phyloP scores from a whole-genome alignment of 306 rosid genomes.

The Fagus sylvatica region DNA sequence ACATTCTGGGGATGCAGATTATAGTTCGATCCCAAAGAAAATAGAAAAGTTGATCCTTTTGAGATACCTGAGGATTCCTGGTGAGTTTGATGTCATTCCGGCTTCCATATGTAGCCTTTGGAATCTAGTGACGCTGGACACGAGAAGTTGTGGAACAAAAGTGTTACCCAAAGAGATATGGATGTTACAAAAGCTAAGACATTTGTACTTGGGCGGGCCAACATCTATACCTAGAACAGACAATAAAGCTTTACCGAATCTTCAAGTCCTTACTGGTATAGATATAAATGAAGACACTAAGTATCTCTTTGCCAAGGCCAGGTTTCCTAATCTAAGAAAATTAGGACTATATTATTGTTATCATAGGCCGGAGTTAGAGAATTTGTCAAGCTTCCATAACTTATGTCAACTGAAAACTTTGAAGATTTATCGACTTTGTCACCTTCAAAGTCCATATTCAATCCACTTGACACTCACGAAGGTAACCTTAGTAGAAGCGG shows the following conservation, averaged over 20 bases:
- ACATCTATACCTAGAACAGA: too few species aligned
- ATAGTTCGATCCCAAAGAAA: background rate
- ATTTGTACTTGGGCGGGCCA: background rate
- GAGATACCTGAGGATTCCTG: background rate
- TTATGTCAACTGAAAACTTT: background rate
- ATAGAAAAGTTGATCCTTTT: background rate
- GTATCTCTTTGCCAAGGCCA: background rate
- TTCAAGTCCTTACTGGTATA: slow-evolving; percentile 14
- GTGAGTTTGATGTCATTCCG: too few species aligned
- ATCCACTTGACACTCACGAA: slow-evolving; percentile 2
- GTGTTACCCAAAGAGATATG: background rate
- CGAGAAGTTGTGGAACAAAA: background rate
- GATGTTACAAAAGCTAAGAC: background rate
- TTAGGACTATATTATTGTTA: background rate
- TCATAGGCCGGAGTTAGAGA: background rate
- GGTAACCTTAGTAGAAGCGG: background rate
- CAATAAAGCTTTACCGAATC: background rate
- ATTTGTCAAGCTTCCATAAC: background rate
- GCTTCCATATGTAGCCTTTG: background rate
- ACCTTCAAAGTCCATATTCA: background rate
- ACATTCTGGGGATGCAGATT: background rate
- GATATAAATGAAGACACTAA: background rate
- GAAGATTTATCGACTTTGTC: fast-evolving
- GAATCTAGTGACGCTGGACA: background rate
- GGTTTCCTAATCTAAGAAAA: slow-evolving; percentile 15